Percentiles rank a stretch among this genome's conserved stretches.
phyloP scores from a whole-genome alignment of 2,329 filamentous ascomycete species.

The Alternaria sp. region DNA sequence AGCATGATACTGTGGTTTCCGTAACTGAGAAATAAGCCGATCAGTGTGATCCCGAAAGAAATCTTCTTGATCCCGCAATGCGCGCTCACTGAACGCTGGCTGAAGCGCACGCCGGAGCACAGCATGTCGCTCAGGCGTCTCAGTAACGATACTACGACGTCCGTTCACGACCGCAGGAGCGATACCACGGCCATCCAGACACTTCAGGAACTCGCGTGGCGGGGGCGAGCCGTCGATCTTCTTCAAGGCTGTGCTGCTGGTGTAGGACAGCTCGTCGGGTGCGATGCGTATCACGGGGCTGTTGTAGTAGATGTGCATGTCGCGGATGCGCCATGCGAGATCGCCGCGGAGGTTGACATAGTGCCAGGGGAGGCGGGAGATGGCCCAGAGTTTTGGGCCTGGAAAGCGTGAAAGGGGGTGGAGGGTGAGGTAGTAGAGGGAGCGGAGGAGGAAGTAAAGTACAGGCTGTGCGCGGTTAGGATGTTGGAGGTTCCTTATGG shows the following conservation, averaged over 20 bases:
- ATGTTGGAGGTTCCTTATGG: background rate
- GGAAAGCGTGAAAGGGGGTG: slow-evolving; percentile 7
- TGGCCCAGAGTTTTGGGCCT: slow-evolving; percentile 12
- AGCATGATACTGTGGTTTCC: background rate
- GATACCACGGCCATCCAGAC: slow-evolving; percentile 1
- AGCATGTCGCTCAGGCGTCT: slow-evolving; percentile 1
- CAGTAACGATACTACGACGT: background rate
- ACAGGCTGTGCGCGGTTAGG: background rate
- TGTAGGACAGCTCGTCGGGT: slow-evolving; percentile 6
- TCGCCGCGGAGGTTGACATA: slow-evolving; percentile 1
- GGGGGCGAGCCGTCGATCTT: slow-evolving; percentile 4
- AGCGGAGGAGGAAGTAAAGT: background rate
- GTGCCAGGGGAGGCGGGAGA: slow-evolving; percentile 7
- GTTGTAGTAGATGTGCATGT: slow-evolving; percentile 1
- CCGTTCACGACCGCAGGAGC: slow-evolving; percentile 2
- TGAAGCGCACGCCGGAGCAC: background rate
- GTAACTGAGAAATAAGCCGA: background rate
- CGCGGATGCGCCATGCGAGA: background rate
- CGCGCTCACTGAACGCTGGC: slow-evolving; percentile 2
- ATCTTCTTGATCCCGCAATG: slow-evolving; percentile 4
- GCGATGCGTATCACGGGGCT: slow-evolving; percentile 4
- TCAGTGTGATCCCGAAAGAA: slow-evolving; percentile 3
- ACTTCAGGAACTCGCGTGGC: slow-evolving; percentile 12
- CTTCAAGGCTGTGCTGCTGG: background rate
- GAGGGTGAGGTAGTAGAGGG: slow-evolving; percentile 1